Conservation (phyloP, 176 grass and related monocot genomes). For the Saccharum officinarum region DNA sequence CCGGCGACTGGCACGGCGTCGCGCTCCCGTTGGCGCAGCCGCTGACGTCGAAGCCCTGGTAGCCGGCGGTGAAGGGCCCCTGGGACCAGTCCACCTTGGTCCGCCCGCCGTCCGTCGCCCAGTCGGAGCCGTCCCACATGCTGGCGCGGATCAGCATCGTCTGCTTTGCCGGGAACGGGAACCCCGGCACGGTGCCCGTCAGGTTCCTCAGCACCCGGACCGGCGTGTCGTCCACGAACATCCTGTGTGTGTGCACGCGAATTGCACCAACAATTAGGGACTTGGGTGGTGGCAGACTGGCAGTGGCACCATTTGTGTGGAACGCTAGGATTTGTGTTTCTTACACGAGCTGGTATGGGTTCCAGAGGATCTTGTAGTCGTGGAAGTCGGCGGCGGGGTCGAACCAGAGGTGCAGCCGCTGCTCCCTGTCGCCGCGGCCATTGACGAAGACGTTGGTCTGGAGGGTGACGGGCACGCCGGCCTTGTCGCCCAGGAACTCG, state of each 20-base stretch:
- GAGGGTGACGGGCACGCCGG: constrained; percentile 53
- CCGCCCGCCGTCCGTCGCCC: constrained; percentile 68
- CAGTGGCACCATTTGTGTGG: neutral
- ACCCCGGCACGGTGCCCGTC: constrained; percentile 24
- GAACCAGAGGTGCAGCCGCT: constrained; percentile 64
- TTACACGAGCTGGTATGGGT: constrained; percentile 68
- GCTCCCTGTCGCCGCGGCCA: constrained; percentile 52
- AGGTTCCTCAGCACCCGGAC: constrained; percentile 59
- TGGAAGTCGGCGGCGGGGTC: constrained; percentile 79
- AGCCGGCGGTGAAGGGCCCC: constrained; percentile 54
- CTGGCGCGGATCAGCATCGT: constrained; percentile 55
- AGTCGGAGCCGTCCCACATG: constrained; percentile 73
- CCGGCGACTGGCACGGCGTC: constrained; percentile 38
- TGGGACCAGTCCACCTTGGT: constrained; percentile 57
- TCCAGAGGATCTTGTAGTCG: constrained; percentile 81
- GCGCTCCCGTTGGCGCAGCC: constrained; percentile 37
- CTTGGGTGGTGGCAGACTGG: too few relatives aligned
- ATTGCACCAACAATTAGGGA: neutral
- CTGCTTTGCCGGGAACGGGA: constrained; percentile 54
- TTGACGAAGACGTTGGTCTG: constrained; percentile 77
- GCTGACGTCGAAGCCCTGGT: constrained; percentile 49
- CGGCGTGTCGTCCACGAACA: constrained; percentile 65
- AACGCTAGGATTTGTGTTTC: neutral
- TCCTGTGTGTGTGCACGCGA: neutral
- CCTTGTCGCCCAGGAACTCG: constrained; percentile 70